phyloP scores from a whole-genome alignment of 1,284 basidiomycete genomes.

The Rhizoctonia solani region DNA sequence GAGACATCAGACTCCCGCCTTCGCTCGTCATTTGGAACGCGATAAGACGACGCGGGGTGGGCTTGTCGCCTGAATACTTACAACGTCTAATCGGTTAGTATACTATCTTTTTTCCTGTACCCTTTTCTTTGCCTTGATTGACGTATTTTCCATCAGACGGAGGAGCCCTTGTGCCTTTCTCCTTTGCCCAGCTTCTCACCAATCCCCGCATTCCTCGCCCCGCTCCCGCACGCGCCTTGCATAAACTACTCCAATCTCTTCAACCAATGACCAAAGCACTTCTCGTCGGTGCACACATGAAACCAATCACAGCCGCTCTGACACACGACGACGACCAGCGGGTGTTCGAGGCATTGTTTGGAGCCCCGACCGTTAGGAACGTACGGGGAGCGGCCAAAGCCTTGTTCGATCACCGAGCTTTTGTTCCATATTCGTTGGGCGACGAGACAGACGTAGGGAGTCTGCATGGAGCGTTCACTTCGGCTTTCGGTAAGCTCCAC shows the following conservation, averaged over 20 bases:
- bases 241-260: slow-evolving; percentile 7
- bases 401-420: slow-evolving; percentile 13
- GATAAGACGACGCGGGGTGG: slow-evolving; percentile 12
- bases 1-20: slow-evolving; percentile 17
- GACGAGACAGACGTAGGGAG: slow-evolving; percentile 20
- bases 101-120: background rate
- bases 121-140: background rate
- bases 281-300: slow-evolving; percentile 24
- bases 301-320: slow-evolving; percentile 9
- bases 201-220: slow-evolving; percentile 31
- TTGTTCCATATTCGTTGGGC: slow-evolving; percentile 27
- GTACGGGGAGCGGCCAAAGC: slow-evolving; percentile 6
- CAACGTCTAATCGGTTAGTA: slow-evolving; percentile 29
- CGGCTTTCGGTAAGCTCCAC: slow-evolving; percentile 10
- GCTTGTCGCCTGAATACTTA: slow-evolving; percentile 24
- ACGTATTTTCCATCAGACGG: slow-evolving; percentile 4
- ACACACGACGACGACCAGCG: slow-evolving; percentile 31
- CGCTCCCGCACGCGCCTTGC: slow-evolving; percentile 32
- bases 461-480: slow-evolving; percentile 24
- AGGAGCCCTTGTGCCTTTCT: slow-evolving; percentile 23
- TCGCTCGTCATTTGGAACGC: slow-evolving; percentile 32
- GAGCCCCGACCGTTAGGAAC: background rate
- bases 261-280: slow-evolving; percentile 15
- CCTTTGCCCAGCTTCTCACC: slow-evolving; percentile 32
- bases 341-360: slow-evolving; percentile 29